Percentiles rank a stretch among this genome's conserved stretches.
Conservation (phyloP, 2,329 filamentous ascomycete genomes). For the Thelonectria rubi region DNA sequence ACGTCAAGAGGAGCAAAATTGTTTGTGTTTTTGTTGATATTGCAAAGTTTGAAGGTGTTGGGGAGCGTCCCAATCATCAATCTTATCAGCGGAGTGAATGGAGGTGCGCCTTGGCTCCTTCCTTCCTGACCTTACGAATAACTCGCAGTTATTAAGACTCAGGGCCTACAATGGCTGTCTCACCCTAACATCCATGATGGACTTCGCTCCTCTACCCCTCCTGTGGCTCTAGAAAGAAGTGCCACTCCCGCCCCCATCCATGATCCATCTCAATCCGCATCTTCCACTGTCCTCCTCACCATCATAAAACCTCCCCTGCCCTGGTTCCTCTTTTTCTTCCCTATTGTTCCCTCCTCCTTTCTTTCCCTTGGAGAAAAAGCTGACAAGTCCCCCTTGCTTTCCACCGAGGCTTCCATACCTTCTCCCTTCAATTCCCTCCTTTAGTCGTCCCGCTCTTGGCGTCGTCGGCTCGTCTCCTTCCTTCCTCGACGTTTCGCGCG, state of each 20-base stretch:
- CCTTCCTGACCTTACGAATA: not conserved
- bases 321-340: not conserved
- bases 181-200: not conserved
- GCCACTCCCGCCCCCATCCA: not conserved
- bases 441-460: not conserved
- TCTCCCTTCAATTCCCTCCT: not conserved
- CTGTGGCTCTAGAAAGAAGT: not conserved
- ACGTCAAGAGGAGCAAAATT: not conserved
- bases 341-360: constrained; percentile 3
- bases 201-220: not conserved
- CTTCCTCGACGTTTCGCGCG: not conserved
- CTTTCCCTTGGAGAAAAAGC: not conserved
- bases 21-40: not conserved
- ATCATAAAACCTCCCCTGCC: constrained; percentile 4
- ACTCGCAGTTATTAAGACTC: not conserved
- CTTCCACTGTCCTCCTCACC: not conserved
- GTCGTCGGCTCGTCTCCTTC: not conserved
- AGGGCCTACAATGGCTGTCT: not conserved
- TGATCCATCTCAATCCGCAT: not conserved
- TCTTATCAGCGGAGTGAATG: not conserved
- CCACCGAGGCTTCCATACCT: not conserved
- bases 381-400: not conserved
- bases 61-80: not conserved
- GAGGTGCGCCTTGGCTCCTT: not conserved
- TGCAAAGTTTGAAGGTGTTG: not conserved